phyloP scores from a whole-genome alignment of 75 land plant species.

The Cupressus sempervirens region DNA sequence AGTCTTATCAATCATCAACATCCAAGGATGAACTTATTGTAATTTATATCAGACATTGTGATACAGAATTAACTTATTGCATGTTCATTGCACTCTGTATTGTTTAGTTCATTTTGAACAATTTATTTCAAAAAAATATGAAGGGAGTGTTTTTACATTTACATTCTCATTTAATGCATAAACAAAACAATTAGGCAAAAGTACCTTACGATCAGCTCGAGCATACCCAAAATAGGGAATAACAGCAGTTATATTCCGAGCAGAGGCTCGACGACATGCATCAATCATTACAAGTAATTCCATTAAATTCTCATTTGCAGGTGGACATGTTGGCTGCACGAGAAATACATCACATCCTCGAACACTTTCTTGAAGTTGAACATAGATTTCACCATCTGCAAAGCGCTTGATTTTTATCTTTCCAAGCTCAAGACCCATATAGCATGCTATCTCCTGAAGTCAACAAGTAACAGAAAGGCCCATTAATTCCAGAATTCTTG shows the following conservation, averaged over 20 bases:
- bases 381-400: constrained; percentile 92
- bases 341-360: constrained; percentile 84
- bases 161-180: not conserved
- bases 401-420: constrained; percentile 73
- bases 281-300: constrained; percentile 86
- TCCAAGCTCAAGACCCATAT: constrained; percentile 75
- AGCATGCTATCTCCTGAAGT: constrained; percentile 70
- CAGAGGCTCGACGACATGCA: constrained; percentile 86
- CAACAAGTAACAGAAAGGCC: constrained; percentile 3
- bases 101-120: too few species aligned
- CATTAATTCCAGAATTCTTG: not conserved
- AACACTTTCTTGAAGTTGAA: constrained; percentile 84
- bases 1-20: too few species aligned
- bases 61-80: too few species aligned
- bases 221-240: constrained; percentile 93
- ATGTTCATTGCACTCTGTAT: too few species aligned
- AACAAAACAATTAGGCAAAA: not conserved
- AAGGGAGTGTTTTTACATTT: not conserved
- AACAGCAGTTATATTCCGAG: constrained; percentile 79
- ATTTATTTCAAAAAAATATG: too few species aligned
- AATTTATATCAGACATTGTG: too few species aligned
- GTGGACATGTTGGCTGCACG: constrained; percentile 85
- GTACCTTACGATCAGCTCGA: constrained; percentile 81
- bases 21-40: too few species aligned
- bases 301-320: constrained; percentile 89